A percentile compares a stretch with the other conserved stretches of the same genome.
Conservation (phyloP, 2,329 filamentous ascomycete species). For the Fusarium sp. region DNA sequence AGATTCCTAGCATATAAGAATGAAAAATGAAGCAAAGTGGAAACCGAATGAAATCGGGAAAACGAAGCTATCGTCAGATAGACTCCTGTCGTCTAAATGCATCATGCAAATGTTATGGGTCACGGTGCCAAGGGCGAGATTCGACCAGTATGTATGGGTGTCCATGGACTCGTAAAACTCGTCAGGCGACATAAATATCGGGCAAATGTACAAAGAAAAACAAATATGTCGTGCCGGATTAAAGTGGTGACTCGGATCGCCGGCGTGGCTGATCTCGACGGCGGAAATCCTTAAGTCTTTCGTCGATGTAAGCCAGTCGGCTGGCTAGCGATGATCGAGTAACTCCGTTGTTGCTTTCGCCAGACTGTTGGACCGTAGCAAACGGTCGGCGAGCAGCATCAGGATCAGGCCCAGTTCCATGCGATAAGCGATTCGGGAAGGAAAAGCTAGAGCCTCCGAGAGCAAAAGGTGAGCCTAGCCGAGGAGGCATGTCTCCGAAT, state of each 20-base stretch:
- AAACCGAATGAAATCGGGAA: conserved; percentile 17
- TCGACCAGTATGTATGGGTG: conserved; percentile 35
- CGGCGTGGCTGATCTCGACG: conserved; percentile 59
- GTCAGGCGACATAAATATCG: conserved; percentile 43
- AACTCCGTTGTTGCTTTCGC: conserved; percentile 54
- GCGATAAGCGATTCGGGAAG: conserved; percentile 71
- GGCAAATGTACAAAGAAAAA: conserved; percentile 44
- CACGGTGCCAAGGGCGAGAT: conserved; percentile 34
- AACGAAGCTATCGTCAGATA: conserved; percentile 40
- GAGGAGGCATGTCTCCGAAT: conserved; percentile 58
- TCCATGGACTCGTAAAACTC: conserved; percentile 49
- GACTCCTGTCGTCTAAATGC: conserved; percentile 48
- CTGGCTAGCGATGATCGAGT: conserved; percentile 63
- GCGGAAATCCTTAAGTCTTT: conserved; percentile 69
- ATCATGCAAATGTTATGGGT: conserved; percentile 45
- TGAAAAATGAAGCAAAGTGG: conserved; percentile 23
- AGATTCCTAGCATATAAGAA: conserved; percentile 36
- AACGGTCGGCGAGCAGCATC: conserved; percentile 66
- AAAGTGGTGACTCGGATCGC: conserved; percentile 67
- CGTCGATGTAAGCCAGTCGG: conserved; percentile 71
- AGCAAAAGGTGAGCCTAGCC: conserved; percentile 73
- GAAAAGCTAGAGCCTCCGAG: conserved; percentile 68
- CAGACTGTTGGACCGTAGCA: conserved; percentile 69
- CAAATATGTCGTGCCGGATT: conserved; percentile 40
- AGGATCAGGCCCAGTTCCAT: conserved; percentile 62